phyloP scores from a whole-genome alignment of 2,329 filamentous ascomycete species.

The Beauveria scarabaeidicola region DNA sequence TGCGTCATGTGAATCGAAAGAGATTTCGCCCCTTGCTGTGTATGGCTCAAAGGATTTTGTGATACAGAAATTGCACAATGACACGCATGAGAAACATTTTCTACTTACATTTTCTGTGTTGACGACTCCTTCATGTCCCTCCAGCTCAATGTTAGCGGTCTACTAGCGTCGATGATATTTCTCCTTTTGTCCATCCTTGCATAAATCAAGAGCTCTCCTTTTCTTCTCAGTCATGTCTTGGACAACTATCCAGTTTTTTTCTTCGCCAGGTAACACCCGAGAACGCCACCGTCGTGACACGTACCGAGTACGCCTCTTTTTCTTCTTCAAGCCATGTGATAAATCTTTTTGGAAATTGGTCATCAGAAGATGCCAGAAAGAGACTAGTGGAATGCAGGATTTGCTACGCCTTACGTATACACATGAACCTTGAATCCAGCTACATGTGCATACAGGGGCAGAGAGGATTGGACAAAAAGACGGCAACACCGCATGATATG shows the following conservation, averaged over 20 bases:
- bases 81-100: background rate
- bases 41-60: background rate
- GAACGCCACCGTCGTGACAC: background rate
- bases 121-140: too few species aligned
- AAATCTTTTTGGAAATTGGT: background rate
- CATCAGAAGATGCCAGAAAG: background rate
- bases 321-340: background rate
- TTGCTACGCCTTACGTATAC: background rate
- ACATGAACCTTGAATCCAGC: background rate
- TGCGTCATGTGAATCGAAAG: constrained; percentile 3
- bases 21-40: background rate
- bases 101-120: background rate
- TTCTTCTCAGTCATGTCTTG: background rate
- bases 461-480: background rate
- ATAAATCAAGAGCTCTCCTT: background rate
- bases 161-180: constrained; percentile 1
- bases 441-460: background rate
- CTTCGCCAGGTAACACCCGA: background rate
- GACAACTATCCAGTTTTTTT: background rate
- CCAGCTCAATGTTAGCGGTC: too few species aligned
- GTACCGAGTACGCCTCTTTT: background rate
- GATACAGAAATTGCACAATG: background rate
- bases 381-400: background rate
- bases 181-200: background rate
- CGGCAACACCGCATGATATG: background rate